Percentiles rank a stretch among this genome's conserved stretches.
Conservation (phyloP, 306 rosid species). For the Potentilla sterilis region DNA sequence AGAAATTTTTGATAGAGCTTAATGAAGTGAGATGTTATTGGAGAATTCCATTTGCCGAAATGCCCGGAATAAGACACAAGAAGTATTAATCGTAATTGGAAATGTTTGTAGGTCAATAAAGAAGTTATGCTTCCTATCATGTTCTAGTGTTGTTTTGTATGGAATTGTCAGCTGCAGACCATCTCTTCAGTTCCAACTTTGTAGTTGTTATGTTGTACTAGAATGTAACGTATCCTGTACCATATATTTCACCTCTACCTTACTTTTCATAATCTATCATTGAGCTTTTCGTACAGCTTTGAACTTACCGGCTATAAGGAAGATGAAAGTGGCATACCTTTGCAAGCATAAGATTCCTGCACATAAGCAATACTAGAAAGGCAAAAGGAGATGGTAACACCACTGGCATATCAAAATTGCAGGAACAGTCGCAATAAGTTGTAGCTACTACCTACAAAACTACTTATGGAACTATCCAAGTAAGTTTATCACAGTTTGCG, state of each 20-base stretch:
- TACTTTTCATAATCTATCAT: neutral
- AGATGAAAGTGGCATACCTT: neutral
- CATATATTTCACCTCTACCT: neutral
- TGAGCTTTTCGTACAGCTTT: neutral
- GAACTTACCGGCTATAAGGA: too few relatives aligned
- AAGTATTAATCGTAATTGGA: neutral
- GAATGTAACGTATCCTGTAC: neutral
- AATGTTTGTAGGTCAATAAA: constrained; percentile 19
- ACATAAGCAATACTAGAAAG: neutral
- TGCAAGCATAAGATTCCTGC: neutral
- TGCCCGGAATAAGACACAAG: neutral
- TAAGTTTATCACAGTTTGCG: neutral
- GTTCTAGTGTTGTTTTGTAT: neutral
- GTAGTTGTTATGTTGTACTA: constrained; percentile 11
- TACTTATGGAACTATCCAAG: neutral
- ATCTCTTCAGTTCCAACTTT: constrained; percentile 12
- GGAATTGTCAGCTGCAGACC: neutral
- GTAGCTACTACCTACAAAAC: neutral
- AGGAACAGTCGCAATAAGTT: neutral
- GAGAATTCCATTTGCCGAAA: neutral
- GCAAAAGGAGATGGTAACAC: neutral
- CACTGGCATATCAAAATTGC: neutral
- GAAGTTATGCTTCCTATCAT: neutral
- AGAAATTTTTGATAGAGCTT: constrained; percentile 18
- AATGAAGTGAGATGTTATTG: constrained; percentile 6